Base-by-base conservation (phyloP, 768 basidiomycete genomes). In the Ramaria rubella region DNA sequence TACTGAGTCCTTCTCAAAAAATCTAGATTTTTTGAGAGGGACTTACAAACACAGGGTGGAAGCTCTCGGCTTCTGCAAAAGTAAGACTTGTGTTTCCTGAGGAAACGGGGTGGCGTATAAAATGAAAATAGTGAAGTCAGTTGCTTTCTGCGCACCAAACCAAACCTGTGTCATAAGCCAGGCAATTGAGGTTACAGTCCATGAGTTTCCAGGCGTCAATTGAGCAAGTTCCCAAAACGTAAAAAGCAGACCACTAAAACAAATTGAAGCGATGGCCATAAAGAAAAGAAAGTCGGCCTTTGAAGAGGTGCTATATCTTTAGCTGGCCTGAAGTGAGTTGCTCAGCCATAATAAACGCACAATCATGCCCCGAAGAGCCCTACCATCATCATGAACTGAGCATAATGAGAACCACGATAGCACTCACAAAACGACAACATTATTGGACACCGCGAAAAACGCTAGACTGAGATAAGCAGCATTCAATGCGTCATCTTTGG, bases 81-180 rank as follows among this genome's bases (percentile, higher is more conserved):
- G 84, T 56, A 62, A 85, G 85, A 59, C 77, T 81, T 43, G 77
- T 68, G 0, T 62, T 82, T 73, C 7, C 62, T 70, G 69, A 52
- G 15, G 45, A 58, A 8, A 29, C 17, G 23, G 19, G 3, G n/a
- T n/a, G n/a, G n/a, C n/a, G n/a, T n/a, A n/a, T 27, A 57, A 40
- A 19, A 53, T 40, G 31, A 30, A 23, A n/a, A 40, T 12, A 17
- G 29, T n/a, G 36, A 21, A 38, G 55, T 29, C 8, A 6, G 21
- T 33, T 52, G 15, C 15, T 26, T 15, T 42, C 14, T 38, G 11
- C 51, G 8, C 38, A 0, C 89, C 88, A 59, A 91, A 90, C 88
- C 90, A 91, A 29, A 92, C 89, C 58, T 90, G 85, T 2, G 87
- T 78, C 84, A 92, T 85, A 9, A 92, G 69, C 90, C 90, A 93